These are phyloP conservation scores for Albophoma yamanashiensis DNA, from an alignment of 2,329 filamentous ascomycete genomes.

Conservation along the genomic window DNA sequence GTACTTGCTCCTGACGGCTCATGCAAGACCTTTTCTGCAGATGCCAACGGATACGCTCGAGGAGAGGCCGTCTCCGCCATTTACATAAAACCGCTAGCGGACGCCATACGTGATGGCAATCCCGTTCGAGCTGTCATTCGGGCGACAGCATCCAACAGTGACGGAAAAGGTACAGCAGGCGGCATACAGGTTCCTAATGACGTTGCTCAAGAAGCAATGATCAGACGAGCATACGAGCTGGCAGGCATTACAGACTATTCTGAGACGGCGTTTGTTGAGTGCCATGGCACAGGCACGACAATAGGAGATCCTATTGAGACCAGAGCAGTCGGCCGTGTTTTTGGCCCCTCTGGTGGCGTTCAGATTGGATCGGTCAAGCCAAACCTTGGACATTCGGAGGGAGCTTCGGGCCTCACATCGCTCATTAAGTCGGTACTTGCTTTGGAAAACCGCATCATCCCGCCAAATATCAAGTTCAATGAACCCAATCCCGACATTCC, in stretches of 20 bases:
- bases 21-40: background rate
- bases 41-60: background rate
- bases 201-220: slow-evolving; percentile 17
- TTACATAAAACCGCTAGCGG: background rate
- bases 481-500: slow-evolving; percentile 11
- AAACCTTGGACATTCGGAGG: slow-evolving; percentile 19
- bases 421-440: slow-evolving; percentile 16
- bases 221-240: slow-evolving; percentile 16
- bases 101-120: slow-evolving; percentile 20
- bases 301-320: slow-evolving; percentile 28
- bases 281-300: slow-evolving; percentile 23
- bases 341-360: slow-evolving; percentile 8
- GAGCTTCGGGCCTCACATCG: slow-evolving; percentile 12
- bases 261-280: slow-evolving; percentile 9
- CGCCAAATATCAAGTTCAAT: slow-evolving; percentile 11
- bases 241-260: slow-evolving; percentile 6
- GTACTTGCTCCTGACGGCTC: background rate
- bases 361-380: slow-evolving; percentile 16
- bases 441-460: slow-evolving; percentile 13
- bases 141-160: background rate
- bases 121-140: background rate
- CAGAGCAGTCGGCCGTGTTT: slow-evolving; percentile 17
- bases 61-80: background rate
- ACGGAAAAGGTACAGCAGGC: background rate
- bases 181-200: slow-evolving; percentile 25